Base-by-base conservation (phyloP, 805 yeast species). In the Candida xyloterini region DNA sequence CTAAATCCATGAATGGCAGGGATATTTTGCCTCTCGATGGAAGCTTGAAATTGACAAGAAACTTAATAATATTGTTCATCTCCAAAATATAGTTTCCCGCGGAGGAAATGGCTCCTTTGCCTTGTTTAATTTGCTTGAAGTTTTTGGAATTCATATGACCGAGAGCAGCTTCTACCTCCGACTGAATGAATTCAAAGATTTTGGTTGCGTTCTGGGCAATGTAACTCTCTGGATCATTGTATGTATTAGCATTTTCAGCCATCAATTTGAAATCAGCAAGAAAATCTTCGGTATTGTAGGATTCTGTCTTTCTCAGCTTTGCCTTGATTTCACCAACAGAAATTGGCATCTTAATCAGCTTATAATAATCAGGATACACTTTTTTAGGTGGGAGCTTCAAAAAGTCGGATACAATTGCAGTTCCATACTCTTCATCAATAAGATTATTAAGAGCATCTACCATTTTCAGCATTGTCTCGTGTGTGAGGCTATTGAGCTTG, bases 301-400 rank as follows among this genome's bases (percentile, higher is more conserved):
- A 71, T 70, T 28, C 57, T 57, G 30, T 64, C 56, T 8, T 60
- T 51, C 9, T 63, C 60, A 30, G 76, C 54, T 42, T 74, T 76
- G 43, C 61, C 43, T 71, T 71, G 43, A 87, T 79, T 60, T 84
- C 91, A 40, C 75, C 70, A 10, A 87, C 59, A 0, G 95, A 81
- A 3, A 84, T 76, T 2, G 95, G 95, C 15, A 64, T 63, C 38
- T 67, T 63, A 31, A 86, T 78, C 39, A 78, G 66, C 42, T 76
- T 73, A 57, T 81, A 86, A 59, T 88, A 89, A 56, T 87, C 95
- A 0, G 96, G 89, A 55, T 84, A 87, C 32, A 76, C 62, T 56
- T 81, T 79, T 50, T 79, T 77, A 18, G 84, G 73, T 7, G 96
- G 96, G 27, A 88, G 68, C 50, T 77, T 79, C 46, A 79, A 59